phyloP scores from a whole-genome alignment of 495 filamentous ascomycete genomes.

The Xeromyces bisporus region DNA sequence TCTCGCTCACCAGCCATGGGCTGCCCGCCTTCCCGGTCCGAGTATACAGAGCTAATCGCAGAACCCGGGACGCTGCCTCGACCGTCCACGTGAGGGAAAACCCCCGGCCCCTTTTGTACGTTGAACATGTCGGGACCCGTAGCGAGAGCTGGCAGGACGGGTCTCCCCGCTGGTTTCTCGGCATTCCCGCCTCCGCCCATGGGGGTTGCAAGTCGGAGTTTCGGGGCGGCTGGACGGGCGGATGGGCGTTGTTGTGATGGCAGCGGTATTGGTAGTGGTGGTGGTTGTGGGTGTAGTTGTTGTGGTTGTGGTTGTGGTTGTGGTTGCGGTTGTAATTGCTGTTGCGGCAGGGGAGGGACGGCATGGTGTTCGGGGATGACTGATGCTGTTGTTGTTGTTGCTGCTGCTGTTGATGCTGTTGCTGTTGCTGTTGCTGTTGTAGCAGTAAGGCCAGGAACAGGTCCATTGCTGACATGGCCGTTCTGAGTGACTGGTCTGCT shows the following conservation, averaged over 20 bases:
- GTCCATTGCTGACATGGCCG: conserved; percentile 15
- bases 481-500: conserved; percentile 35
- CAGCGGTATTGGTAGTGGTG: too few species aligned
- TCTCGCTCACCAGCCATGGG: conserved; percentile 53
- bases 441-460: conserved; percentile 2
- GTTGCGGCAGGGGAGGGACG: conserved; percentile 10
- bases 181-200: conserved; percentile 52
- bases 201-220: conserved; percentile 67
- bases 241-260: conserved; percentile 20
- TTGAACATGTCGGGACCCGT: conserved; percentile 45
- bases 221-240: conserved; percentile 43
- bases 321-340: conserved; percentile 11
- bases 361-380: too few species aligned
- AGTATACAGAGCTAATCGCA: conserved; percentile 70
- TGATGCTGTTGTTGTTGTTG: conserved; percentile 15
- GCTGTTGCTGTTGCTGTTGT: conserved; percentile 7
- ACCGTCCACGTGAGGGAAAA: conserved; percentile 55
- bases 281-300: conserved; percentile 14
- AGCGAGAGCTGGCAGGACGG: conserved; percentile 30
- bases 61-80: conserved; percentile 62
- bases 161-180: conserved; percentile 45
- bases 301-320: conserved; percentile 12
- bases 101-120: conserved; percentile 57
- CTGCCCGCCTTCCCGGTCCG: conserved; percentile 48
- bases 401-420: conserved; percentile 15